Evolutionary conservation across 2,329 filamentous ascomycete species (phyloP).

Genomic region (Simplicillium aogashimaense): DNA sequence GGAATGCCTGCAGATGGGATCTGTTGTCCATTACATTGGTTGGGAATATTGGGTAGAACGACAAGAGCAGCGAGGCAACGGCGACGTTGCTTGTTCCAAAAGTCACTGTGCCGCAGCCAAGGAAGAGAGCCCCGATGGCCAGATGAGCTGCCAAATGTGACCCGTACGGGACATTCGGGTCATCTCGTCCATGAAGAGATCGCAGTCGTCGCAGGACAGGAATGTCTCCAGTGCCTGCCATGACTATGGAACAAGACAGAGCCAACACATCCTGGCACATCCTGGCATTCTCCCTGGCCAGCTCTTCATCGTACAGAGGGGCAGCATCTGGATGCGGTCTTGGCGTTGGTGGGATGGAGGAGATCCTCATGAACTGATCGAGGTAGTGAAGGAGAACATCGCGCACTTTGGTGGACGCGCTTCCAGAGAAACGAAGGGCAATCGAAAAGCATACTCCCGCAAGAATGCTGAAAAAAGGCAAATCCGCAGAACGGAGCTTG

Average conservation of each 20-base stretch:
- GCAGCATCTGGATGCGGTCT: slow-evolving; percentile 16
- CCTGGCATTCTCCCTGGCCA: slow-evolving; percentile 71
- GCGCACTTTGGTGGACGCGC: slow-evolving; percentile 58
- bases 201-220: slow-evolving; percentile 75
- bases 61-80: slow-evolving; percentile 74
- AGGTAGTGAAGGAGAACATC: slow-evolving; percentile 78
- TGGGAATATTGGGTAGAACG: slow-evolving; percentile 92
- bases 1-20: slow-evolving; percentile 89
- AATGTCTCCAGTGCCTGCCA: slow-evolving; percentile 92
- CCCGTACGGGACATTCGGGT: slow-evolving; percentile 78
- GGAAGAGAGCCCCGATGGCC: slow-evolving; percentile 81
- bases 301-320: slow-evolving; percentile 67
- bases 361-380: slow-evolving; percentile 75
- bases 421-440: slow-evolving; percentile 65
- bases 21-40: slow-evolving; percentile 85
- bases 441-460: slow-evolving; percentile 79
- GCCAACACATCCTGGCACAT: slow-evolving; percentile 88
- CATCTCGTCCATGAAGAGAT: slow-evolving; percentile 77
- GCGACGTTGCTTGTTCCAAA: slow-evolving; percentile 84
- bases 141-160: slow-evolving; percentile 90
- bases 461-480: slow-evolving; percentile 88
- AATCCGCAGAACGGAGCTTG: slow-evolving; percentile 66
- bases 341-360: slow-evolving; percentile 38
- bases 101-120: slow-evolving; percentile 86
- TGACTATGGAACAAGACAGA: slow-evolving; percentile 74